A percentile compares a stretch with the other conserved stretches of the same genome.
Evolutionary conservation across 75 land plant genomes (phyloP).

Genomic region (Isoetes taiwanensis): DNA sequence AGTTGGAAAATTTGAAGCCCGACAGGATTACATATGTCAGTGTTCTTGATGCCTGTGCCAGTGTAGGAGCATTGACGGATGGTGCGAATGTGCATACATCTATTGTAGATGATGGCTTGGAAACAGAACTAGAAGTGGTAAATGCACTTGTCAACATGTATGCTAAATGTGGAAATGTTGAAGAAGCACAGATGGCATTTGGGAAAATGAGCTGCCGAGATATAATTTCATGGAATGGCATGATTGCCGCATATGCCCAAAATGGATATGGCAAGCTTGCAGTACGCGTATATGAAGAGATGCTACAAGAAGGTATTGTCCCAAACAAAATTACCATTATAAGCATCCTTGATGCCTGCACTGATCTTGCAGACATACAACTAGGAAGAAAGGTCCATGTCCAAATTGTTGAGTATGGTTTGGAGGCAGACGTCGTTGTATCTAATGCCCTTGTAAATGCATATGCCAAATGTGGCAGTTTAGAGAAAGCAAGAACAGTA

Average conservation of each 20-base stretch:
- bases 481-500: background rate
- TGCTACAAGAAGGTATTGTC: conserved; percentile 12
- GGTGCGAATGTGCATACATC: conserved; percentile 21
- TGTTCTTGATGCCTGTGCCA: conserved; percentile 30
- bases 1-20: too few species aligned
- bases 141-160: conserved; percentile 28
- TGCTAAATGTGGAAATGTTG: conserved; percentile 5
- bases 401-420: conserved; percentile 12
- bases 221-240: conserved; percentile 29
- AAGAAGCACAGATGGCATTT: conserved; percentile 19
- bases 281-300: conserved; percentile 10
- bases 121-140: conserved; percentile 3
- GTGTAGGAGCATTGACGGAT: conserved; percentile 30
- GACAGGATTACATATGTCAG: too few species aligned
- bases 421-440: conserved; percentile 19
- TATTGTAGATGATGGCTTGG: conserved; percentile 27
- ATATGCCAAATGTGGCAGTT: conserved; percentile 14
- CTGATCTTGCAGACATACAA: too few species aligned
- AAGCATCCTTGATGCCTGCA: conserved; percentile 15
- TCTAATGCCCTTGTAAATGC: conserved; percentile 27
- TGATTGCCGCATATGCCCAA: conserved; percentile 23
- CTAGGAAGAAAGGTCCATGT: conserved; percentile 32
- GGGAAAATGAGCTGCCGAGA: conserved; percentile 20
- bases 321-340: conserved; percentile 10
- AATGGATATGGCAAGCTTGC: conserved; percentile 18